Conservation (phyloP, 345 rosid species). For the Eucalyptus sp. region DNA sequence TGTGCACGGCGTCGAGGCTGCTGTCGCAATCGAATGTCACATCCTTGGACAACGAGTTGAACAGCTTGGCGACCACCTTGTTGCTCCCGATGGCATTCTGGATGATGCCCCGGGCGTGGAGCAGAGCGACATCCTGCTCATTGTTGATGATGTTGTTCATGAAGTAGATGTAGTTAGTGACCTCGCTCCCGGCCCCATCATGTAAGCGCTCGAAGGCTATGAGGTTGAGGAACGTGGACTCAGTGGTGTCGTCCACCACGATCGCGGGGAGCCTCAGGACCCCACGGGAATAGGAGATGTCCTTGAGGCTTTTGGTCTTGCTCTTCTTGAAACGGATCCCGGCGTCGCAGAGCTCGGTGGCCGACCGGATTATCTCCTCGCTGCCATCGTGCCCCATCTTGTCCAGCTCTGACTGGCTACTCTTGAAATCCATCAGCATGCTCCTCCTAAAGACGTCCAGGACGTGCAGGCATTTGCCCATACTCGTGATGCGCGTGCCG, state of each 20-base stretch:
- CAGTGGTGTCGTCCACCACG: background rate
- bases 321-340: background rate
- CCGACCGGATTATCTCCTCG: background rate
- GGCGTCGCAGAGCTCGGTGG: background rate
- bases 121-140: slow-evolving; percentile 25
- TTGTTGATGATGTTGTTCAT: slow-evolving; percentile 38
- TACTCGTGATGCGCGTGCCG: background rate
- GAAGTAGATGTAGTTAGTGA: slow-evolving; percentile 25
- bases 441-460: background rate
- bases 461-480: background rate
- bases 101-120: slow-evolving; percentile 28
- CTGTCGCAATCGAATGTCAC: slow-evolving; percentile 21
- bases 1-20: slow-evolving; percentile 6
- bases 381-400: background rate
- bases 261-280: background rate
- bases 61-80: slow-evolving; percentile 32
- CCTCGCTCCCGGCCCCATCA: slow-evolving; percentile 27
- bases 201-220: slow-evolving; percentile 7
- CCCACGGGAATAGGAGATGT: background rate
- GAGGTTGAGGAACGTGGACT: slow-evolving; percentile 5
- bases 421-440: background rate
- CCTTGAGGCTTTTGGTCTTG: background rate
- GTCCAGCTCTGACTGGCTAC: background rate
- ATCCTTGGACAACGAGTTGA: slow-evolving; percentile 28
- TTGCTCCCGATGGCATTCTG: slow-evolving; percentile 33